Conservation (phyloP, 2,329 filamentous ascomycete genomes). For the Arthrobotrys sinensis region DNA sequence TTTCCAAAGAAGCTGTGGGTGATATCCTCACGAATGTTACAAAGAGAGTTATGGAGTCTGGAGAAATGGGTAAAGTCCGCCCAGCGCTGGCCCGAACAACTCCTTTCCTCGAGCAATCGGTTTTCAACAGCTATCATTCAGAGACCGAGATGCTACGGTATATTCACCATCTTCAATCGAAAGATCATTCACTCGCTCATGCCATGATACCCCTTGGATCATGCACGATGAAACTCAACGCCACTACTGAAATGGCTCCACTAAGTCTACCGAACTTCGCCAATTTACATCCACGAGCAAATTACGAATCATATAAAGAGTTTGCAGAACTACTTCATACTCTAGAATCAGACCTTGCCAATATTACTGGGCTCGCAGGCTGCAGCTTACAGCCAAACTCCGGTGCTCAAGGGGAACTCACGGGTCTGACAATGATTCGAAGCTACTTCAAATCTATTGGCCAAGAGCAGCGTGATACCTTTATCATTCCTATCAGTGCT, state of each 20-base stretch:
- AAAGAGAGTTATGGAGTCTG: neutral
- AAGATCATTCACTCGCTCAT: slow-evolving; percentile 92
- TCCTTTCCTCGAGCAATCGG: slow-evolving; percentile 85
- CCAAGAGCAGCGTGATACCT: slow-evolving; percentile 84
- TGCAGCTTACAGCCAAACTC: slow-evolving; percentile 95
- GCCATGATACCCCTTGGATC: slow-evolving; percentile 99
- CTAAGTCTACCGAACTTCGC: slow-evolving; percentile 86
- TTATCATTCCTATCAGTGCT: slow-evolving; percentile 92
- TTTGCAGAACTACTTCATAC: slow-evolving; percentile 80
- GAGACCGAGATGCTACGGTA: slow-evolving; percentile 95
- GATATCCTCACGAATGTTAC: no score
- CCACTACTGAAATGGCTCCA: slow-evolving; percentile 91
- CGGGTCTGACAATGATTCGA: slow-evolving; percentile 88
- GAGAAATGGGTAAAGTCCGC: slow-evolving; percentile 66
- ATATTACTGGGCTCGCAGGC: slow-evolving; percentile 89
- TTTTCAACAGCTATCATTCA: slow-evolving; percentile 95
- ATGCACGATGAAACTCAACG: slow-evolving; percentile 98
- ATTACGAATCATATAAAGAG: slow-evolving; percentile 71
- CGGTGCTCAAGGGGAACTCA: slow-evolving; percentile 94
- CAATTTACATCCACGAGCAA: slow-evolving; percentile 79
- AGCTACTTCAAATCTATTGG: slow-evolving; percentile 82
- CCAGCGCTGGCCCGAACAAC: slow-evolving; percentile 79
- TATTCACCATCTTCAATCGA: slow-evolving; percentile 92
- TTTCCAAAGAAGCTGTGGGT: no score
- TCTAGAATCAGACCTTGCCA: slow-evolving; percentile 80